Percentiles rank a stretch among this genome's conserved stretches.
Evolutionary conservation across 2,329 filamentous ascomycete species (phyloP).

Genomic region (Biscogniauxia marginata): DNA sequence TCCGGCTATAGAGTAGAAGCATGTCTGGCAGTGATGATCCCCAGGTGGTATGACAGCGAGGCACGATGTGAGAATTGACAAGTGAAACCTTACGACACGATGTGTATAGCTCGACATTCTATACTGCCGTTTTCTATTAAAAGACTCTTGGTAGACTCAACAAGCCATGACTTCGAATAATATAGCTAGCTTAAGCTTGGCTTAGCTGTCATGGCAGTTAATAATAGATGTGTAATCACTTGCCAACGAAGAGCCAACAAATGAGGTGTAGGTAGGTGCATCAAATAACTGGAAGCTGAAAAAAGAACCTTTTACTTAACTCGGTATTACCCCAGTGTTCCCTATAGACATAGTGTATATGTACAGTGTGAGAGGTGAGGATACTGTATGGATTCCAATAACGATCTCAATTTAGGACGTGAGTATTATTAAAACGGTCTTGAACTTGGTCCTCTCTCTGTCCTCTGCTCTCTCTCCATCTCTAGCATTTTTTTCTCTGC

Average conservation of each 20-base stretch:
- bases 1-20: neutral
- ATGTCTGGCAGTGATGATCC: neutral
- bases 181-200: too few relatives aligned
- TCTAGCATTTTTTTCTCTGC: too few relatives aligned
- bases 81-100: neutral
- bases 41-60: neutral
- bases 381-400: neutral
- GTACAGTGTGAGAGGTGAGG: neutral
- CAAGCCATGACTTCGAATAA: too few relatives aligned
- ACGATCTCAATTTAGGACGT: neutral
- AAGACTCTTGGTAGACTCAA: too few relatives aligned
- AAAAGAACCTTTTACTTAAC: neutral
- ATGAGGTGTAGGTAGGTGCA: neutral
- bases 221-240: too few relatives aligned
- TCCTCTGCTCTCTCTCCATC: too few relatives aligned
- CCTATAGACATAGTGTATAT: neutral
- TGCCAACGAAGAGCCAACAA: too few relatives aligned
- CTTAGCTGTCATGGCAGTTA: too few relatives aligned
- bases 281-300: neutral
- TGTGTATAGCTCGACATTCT: neutral
- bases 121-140: neutral
- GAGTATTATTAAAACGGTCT: too few relatives aligned
- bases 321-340: neutral
- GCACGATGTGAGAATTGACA: neutral
- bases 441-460: too few relatives aligned